Evolutionary conservation across 208 protist genomes (phyloP).

Genomic region (Strigomonas galati): DNA sequence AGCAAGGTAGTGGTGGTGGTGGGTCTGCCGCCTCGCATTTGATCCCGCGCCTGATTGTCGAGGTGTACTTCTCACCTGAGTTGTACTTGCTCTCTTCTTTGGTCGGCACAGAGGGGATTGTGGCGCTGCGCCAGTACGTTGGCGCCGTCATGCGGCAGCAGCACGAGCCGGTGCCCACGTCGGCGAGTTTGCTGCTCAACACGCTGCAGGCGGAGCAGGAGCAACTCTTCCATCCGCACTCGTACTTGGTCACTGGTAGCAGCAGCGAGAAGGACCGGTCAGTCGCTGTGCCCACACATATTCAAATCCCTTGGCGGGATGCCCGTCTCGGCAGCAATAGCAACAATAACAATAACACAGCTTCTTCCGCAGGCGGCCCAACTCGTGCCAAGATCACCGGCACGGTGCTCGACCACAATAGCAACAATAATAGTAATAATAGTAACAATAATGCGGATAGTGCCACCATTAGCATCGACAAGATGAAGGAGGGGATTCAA

Average conservation of each 20-base stretch:
- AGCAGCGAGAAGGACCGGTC: background rate
- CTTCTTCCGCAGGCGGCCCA: constrained; percentile 20
- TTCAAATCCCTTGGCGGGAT: background rate
- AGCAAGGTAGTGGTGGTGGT: too few relatives aligned
- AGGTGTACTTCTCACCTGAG: constrained; percentile 86
- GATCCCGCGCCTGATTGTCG: constrained; percentile 54
- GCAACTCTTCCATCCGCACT: constrained; percentile 31
- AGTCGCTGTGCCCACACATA: background rate
- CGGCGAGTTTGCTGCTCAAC: constrained; percentile 62
- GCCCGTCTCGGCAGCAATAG: background rate
- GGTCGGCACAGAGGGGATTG: constrained; percentile 56
- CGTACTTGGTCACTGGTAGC: background rate
- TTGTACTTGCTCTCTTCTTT: constrained; percentile 63
- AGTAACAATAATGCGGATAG: constrained; percentile 12
- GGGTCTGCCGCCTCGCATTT: constrained; percentile 14
- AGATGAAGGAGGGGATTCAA: constrained; percentile 56
- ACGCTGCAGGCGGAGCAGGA: constrained; percentile 17
- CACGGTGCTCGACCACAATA: constrained; percentile 6
- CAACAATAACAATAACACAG: too few relatives aligned
- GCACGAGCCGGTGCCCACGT: constrained; percentile 67
- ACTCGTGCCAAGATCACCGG: constrained; percentile 10
- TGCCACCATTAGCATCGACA: constrained; percentile 7
- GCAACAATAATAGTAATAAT: constrained; percentile 12
- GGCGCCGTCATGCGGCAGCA: constrained; percentile 69
- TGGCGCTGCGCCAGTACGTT: constrained; percentile 65